These are phyloP conservation scores for Fusarium robinianum DNA, from an alignment of 2,329 filamentous ascomycete genomes.

Conservation along the genomic window DNA sequence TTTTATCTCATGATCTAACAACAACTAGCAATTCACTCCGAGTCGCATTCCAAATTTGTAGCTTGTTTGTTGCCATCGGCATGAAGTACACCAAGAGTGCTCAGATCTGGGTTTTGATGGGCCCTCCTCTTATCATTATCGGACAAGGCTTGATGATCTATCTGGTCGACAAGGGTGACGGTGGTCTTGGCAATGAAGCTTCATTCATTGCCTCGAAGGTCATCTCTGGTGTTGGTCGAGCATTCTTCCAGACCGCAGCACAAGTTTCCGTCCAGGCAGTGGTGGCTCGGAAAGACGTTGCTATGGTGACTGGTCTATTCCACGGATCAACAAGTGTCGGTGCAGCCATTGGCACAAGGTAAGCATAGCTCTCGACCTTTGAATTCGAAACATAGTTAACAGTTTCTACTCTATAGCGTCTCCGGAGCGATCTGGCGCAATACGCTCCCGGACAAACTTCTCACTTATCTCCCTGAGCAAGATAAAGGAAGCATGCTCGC, in stretches of 20 bases:
- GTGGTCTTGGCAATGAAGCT: conserved; percentile 37
- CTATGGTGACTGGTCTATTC: conserved; percentile 42
- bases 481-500: conserved; percentile 15
- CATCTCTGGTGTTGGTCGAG: conserved; percentile 38
- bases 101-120: conserved; percentile 35
- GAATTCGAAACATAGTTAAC: background rate
- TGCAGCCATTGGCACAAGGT: conserved; percentile 37
- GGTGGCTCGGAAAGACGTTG: conserved; percentile 39
- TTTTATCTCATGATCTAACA: too few relatives aligned
- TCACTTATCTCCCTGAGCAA: conserved; percentile 22
- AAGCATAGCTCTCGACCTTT: background rate
- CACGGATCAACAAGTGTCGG: conserved; percentile 39
- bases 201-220: conserved; percentile 37
- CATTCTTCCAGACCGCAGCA: too few relatives aligned
- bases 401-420: conserved; percentile 30
- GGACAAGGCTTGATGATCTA: too few relatives aligned
- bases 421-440: conserved; percentile 42
- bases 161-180: too few relatives aligned
- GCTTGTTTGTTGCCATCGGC: conserved; percentile 36
- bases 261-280: conserved; percentile 43
- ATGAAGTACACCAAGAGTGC: conserved; percentile 41
- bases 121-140: too few relatives aligned
- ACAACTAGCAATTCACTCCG: too few relatives aligned
- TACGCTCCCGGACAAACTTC: conserved; percentile 29
- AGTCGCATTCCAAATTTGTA: conserved; percentile 39